These are phyloP conservation scores for Thecaphora thlaspeos DNA, from an alignment of 1,284 basidiomycete genomes.

Conservation along the genomic window DNA sequence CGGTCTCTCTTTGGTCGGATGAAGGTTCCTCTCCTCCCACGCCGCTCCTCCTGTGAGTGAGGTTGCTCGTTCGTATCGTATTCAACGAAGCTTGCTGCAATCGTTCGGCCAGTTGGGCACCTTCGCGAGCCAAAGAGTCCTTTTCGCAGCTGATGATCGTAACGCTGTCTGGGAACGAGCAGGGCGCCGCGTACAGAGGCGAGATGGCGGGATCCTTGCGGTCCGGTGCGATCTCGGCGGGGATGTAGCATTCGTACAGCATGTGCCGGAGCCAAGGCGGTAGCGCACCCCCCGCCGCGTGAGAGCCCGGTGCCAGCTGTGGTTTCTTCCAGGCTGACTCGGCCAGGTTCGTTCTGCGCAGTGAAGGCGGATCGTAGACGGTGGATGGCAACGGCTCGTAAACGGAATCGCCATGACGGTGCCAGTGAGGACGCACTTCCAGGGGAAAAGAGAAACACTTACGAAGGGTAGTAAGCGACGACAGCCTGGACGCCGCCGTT, in stretches of 20 bases:
- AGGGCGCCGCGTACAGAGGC: constrained; percentile 21
- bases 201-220: constrained; percentile 33
- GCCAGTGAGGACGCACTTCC: no score
- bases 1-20: no score
- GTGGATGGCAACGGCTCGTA: no score
- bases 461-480: constrained; percentile 37
- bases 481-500: constrained; percentile 26
- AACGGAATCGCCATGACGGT: no score
- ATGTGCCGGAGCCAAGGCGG: constrained; percentile 29
- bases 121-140: constrained; percentile 34
- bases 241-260: constrained; percentile 30
- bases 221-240: constrained; percentile 16
- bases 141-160: constrained; percentile 33
- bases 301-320: constrained; percentile 20
- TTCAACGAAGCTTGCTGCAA: constrained; percentile 4
- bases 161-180: constrained; percentile 17
- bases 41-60: no score
- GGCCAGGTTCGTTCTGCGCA: constrained; percentile 30
- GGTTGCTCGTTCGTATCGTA: no score
- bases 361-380: no score
- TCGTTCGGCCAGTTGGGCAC: constrained; percentile 14
- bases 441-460: no score
- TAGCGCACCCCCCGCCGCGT: constrained; percentile 24
- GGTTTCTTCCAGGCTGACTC: constrained; percentile 36
- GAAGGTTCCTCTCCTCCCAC: no score